Conservation (phyloP, 371 early-diverging fungal genomes). For the Funneliformis caledonium region DNA sequence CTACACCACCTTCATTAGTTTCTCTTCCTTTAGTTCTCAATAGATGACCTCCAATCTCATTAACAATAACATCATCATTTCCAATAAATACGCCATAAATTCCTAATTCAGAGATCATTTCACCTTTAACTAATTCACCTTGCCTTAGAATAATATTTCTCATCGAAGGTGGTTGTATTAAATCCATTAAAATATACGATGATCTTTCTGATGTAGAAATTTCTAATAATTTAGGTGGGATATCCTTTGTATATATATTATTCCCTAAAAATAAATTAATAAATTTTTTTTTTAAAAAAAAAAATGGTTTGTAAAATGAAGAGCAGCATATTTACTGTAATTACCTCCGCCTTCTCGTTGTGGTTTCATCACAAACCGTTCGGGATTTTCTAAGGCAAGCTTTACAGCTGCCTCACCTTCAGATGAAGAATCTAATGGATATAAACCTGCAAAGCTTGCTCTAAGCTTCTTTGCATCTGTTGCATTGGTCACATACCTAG, state of each 20-base stretch:
- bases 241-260: slow-evolving; percentile 92
- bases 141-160: slow-evolving; percentile 80
- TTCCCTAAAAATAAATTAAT: slow-evolving; percentile 56
- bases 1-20: slow-evolving; percentile 95
- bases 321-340: too few species aligned
- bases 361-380: slow-evolving; percentile 89
- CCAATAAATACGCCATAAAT: slow-evolving; percentile 88
- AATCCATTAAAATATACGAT: slow-evolving; percentile 90
- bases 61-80: slow-evolving; percentile 44
- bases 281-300: too few species aligned
- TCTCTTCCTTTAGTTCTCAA: slow-evolving; percentile 88
- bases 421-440: slow-evolving; percentile 74
- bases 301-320: too few species aligned
- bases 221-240: slow-evolving; percentile 58
- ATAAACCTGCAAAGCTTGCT: slow-evolving; percentile 81
- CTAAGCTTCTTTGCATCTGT: slow-evolving; percentile 10
- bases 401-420: slow-evolving; percentile 66
- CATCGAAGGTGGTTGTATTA: slow-evolving; percentile 83
- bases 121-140: slow-evolving; percentile 72
- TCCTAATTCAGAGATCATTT: slow-evolving; percentile 91
- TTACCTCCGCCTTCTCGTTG: slow-evolving; percentile 95
- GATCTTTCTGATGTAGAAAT: slow-evolving; percentile 63
- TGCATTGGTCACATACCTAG: slow-evolving; percentile 39
- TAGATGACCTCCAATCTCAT: slow-evolving; percentile 87
- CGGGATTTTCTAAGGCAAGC: slow-evolving; percentile 67